phyloP scores from a whole-genome alignment of 495 filamentous ascomycete species.

The Tuber magnatum region DNA sequence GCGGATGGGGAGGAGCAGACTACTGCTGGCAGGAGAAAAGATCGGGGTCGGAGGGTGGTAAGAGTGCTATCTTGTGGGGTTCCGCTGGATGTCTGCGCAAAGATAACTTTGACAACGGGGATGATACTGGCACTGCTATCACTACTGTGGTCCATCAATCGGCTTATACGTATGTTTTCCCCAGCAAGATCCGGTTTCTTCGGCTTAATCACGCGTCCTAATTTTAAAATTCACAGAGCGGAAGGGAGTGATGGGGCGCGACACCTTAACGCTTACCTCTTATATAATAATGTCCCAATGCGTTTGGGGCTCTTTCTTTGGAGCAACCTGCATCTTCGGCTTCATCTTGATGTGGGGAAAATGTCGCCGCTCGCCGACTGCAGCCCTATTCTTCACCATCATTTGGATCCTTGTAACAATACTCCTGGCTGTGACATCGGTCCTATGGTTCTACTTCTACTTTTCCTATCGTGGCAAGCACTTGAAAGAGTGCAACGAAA shows the following conservation, averaged over 20 bases:
- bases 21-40: neutral
- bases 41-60: constrained; percentile 9
- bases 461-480: constrained; percentile 8
- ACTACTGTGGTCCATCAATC: constrained; percentile 17
- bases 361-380: constrained; percentile 33
- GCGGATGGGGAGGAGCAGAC: neutral
- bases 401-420: constrained; percentile 30
- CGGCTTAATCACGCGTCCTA: neutral
- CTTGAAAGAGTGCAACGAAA: constrained; percentile 10
- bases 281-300: constrained; percentile 21
- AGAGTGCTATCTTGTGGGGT: constrained; percentile 24
- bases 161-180: constrained; percentile 27
- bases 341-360: constrained; percentile 38
- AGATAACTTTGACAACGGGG: constrained; percentile 25
- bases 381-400: constrained; percentile 32
- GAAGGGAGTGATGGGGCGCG: neutral
- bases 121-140: constrained; percentile 21
- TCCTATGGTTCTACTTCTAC: constrained; percentile 35
- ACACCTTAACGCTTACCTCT: constrained; percentile 6
- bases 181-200: neutral
- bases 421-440: constrained; percentile 20
- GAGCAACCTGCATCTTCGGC: constrained; percentile 30
- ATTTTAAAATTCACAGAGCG: neutral
- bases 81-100: constrained; percentile 24
- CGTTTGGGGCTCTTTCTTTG: constrained; percentile 33